Evolutionary conservation across 495 filamentous ascomycete genomes (phyloP).

Genomic region (Podospora tetraspora): DNA sequence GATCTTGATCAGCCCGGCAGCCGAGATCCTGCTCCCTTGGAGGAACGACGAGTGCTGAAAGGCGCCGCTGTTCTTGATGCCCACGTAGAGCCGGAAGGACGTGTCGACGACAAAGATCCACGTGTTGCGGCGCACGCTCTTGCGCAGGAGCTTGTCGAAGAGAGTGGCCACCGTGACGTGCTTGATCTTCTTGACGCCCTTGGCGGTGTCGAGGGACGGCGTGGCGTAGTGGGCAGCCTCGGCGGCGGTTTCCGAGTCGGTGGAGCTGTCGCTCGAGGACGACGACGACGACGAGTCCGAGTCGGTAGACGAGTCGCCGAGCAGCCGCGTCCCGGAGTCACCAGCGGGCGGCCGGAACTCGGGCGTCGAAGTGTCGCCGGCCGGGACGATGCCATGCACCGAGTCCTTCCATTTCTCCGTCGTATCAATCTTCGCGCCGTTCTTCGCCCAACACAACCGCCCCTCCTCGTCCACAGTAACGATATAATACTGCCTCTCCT

Average conservation of each 20-base stretch:
- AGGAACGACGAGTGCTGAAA: constrained; percentile 92
- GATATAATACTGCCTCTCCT: constrained; percentile 68
- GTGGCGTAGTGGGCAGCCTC: constrained; percentile 47
- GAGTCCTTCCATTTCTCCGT: constrained; percentile 71
- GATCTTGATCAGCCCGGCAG: constrained; percentile 81
- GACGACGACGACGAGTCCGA: constrained; percentile 13
- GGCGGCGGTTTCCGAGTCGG: constrained; percentile 23
- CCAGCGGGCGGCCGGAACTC: constrained; percentile 31
- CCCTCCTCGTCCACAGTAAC: constrained; percentile 64
- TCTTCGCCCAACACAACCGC: constrained; percentile 73
- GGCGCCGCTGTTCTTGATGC: constrained; percentile 80
- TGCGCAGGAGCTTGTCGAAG: constrained; percentile 65
- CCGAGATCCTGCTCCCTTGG: constrained; percentile 71
- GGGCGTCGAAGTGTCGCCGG: constrained; percentile 58
- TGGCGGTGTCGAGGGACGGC: constrained; percentile 48
- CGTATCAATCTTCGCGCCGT: constrained; percentile 69
- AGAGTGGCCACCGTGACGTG: constrained; percentile 65
- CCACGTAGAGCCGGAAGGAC: constrained; percentile 79
- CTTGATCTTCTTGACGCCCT: constrained; percentile 57
- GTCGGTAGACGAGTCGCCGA: constrained; percentile 20
- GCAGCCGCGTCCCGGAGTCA: constrained; percentile 16
- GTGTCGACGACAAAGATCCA: constrained; percentile 94
- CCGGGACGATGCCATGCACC: constrained; percentile 66
- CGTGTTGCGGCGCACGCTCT: constrained; percentile 66
- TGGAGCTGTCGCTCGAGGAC: constrained; percentile 6